Evolutionary conservation across 2,329 filamentous ascomycete genomes (phyloP).

Genomic region (Aspergillus sp.): DNA sequence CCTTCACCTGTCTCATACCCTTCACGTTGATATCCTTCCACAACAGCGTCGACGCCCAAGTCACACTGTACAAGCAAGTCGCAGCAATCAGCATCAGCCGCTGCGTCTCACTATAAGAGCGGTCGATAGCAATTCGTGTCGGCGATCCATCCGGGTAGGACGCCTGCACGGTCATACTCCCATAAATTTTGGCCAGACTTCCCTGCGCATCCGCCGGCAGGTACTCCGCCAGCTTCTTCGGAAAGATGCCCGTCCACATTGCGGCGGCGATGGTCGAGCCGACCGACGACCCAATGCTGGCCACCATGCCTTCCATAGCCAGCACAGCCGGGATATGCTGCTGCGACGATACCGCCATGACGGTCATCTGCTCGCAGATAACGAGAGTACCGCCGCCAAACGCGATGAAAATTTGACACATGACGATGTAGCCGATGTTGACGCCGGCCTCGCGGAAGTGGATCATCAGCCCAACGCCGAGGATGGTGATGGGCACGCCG

Average conservation of each 20-base stretch:
- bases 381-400: slow-evolving; percentile 54
- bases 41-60: slow-evolving; percentile 6
- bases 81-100: slow-evolving; percentile 32
- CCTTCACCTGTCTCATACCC: slow-evolving; percentile 6
- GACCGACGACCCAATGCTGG: slow-evolving; percentile 35
- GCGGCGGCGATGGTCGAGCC: slow-evolving; percentile 29
- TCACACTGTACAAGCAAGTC: slow-evolving; percentile 19
- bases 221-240: slow-evolving; percentile 42
- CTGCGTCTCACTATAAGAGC: slow-evolving; percentile 30
- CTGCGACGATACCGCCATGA: slow-evolving; percentile 55
- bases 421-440: slow-evolving; percentile 51
- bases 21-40: slow-evolving; percentile 10
- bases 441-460: slow-evolving; percentile 52
- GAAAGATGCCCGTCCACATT: slow-evolving; percentile 61
- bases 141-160: slow-evolving; percentile 26
- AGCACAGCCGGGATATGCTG: slow-evolving; percentile 50
- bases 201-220: slow-evolving; percentile 39
- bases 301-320: slow-evolving; percentile 33
- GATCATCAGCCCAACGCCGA: slow-evolving; percentile 56
- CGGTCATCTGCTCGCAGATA: slow-evolving; percentile 56
- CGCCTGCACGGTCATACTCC: slow-evolving; percentile 23
- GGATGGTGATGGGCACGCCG: slow-evolving; percentile 50
- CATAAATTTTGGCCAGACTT: slow-evolving; percentile 20
- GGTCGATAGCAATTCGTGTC: slow-evolving; percentile 29
- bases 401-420: slow-evolving; percentile 57